These are phyloP conservation scores for Brassica incana DNA, from an alignment of 345 rosid genomes.

Conservation along the genomic window DNA sequence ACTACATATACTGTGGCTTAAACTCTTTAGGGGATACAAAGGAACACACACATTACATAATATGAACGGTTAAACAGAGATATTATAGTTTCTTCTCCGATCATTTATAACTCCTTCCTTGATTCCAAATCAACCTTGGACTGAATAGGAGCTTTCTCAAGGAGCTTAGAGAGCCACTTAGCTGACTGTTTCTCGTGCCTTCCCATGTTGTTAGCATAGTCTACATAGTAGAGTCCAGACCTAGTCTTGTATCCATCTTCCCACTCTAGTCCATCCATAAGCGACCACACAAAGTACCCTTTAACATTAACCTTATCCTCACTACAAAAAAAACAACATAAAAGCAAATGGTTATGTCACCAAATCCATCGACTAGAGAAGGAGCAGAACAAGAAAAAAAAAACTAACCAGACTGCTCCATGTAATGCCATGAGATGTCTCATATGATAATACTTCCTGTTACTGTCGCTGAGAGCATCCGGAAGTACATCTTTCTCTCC, in stretches of 20 bases:
- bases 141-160: constrained; percentile 33
- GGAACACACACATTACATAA: constrained; percentile 11
- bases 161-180: constrained; percentile 38
- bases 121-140: constrained; percentile 34
- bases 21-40: neutral
- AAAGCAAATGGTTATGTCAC: neutral
- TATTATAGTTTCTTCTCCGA: neutral
- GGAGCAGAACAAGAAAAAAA: neutral
- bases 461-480: constrained; percentile 24
- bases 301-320: constrained; percentile 40
- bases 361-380: neutral
- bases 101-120: constrained; percentile 35
- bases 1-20: neutral
- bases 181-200: constrained; percentile 40
- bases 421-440: constrained; percentile 42
- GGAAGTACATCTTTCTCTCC: constrained; percentile 42
- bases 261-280: constrained; percentile 41
- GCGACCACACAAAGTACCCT: constrained; percentile 41
- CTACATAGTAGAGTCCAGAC: constrained; percentile 42
- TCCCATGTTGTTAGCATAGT: constrained; percentile 22
- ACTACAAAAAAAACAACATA: constrained; percentile 6
- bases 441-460: constrained; percentile 42
- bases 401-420: constrained; percentile 38
- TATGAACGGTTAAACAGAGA: constrained; percentile 6
- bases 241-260: constrained; percentile 37